These are phyloP conservation scores for Aspergillus caelatus DNA, from an alignment of 2,329 filamentous ascomycete genomes.

Conservation along the genomic window DNA sequence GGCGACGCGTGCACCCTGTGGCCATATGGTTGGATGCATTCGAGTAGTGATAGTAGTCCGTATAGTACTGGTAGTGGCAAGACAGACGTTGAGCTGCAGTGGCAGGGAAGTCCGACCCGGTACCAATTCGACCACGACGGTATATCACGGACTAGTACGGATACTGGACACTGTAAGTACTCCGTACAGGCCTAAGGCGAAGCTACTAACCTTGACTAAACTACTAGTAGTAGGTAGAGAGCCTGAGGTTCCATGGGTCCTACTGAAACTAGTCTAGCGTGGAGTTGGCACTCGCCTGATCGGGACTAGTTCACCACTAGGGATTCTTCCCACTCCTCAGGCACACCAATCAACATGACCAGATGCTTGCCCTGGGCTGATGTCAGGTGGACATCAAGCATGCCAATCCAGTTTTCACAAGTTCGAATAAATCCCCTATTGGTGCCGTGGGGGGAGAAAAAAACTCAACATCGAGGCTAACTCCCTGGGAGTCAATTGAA, in stretches of 20 bases:
- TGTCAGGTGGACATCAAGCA: constrained; percentile 3
- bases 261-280: background rate
- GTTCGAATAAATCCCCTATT: background rate
- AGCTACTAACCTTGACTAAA: background rate
- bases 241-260: background rate
- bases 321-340: constrained; percentile 4
- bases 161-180: no score
- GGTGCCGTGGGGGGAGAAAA: background rate
- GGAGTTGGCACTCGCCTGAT: constrained; percentile 3
- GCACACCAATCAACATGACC: constrained; percentile 21
- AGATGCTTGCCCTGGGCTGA: background rate
- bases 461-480: background rate
- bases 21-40: background rate
- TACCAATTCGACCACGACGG: background rate
- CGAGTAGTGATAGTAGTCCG: background rate
- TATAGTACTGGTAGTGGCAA: background rate
- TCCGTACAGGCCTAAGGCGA: background rate
- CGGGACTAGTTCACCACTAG: background rate
- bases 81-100: background rate
- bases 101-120: background rate
- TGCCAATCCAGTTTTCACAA: background rate
- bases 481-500: background rate
- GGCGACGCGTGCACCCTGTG: background rate
- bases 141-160: background rate
- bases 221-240: background rate